Evolutionary conservation across 140 eudicot species (phyloP).

Genomic region (Senecio squalidus): DNA sequence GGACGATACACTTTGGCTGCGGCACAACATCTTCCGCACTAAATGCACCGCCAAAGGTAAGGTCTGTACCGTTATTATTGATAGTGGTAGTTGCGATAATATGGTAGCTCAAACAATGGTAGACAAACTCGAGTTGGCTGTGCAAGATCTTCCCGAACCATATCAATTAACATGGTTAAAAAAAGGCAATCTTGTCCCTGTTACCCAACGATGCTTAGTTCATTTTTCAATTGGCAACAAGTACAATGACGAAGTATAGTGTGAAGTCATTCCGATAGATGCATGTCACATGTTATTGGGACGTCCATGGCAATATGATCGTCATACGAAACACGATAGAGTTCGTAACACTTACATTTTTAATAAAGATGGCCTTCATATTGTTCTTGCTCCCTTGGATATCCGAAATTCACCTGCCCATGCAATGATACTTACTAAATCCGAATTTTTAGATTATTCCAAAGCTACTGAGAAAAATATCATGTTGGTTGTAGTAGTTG

Average conservation of each 20-base stretch:
- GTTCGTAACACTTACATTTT: not conserved
- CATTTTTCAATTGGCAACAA: constrained; percentile 17
- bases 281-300: not conserved
- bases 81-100: constrained; percentile 34
- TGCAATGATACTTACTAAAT: not conserved
- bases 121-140: not conserved
- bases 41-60: constrained; percentile 25
- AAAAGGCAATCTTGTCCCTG: constrained; percentile 19
- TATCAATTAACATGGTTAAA: constrained; percentile 25
- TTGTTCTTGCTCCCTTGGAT: not conserved
- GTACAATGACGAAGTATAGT: constrained; percentile 18
- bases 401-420: not conserved
- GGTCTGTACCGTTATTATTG: constrained; percentile 26
- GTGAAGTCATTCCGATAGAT: constrained; percentile 20
- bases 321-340: not conserved
- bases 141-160: constrained; percentile 15
- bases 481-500: not conserved
- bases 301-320: constrained; percentile 9
- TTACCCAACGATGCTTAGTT: constrained; percentile 16
- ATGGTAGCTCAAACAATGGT: constrained; percentile 4
- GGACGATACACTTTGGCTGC: constrained; percentile 20
- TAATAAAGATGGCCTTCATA: not conserved
- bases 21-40: constrained; percentile 25
- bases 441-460: not conserved
- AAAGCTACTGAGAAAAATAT: not conserved